Conservation (phyloP, 2,329 filamentous ascomycete genomes). For the Ceratocystis diversiconidia region DNA sequence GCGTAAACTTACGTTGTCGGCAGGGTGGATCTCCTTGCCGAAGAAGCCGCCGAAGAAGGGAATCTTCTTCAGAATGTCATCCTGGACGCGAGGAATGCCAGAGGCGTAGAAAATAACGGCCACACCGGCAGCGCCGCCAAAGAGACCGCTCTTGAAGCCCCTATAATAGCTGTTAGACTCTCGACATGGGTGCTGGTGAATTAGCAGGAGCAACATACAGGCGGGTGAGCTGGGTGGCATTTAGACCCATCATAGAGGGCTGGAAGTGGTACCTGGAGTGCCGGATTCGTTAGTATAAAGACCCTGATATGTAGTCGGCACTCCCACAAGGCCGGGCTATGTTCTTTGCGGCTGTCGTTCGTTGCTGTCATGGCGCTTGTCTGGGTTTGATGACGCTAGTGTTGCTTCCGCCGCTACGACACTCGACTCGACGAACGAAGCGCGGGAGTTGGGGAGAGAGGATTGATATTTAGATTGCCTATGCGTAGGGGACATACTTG, state of each 20-base stretch:
- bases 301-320: conserved; percentile 22
- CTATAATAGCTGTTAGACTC: conserved; percentile 25
- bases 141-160: conserved; percentile 37
- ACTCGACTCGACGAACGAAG: no score
- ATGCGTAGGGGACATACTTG: conserved; percentile 35
- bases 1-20: conserved; percentile 17
- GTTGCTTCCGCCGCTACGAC: no score
- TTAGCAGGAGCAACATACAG: conserved; percentile 34
- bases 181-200: neutral
- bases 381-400: no score
- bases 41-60: neutral
- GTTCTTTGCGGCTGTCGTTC: no score
- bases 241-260: conserved; percentile 40
- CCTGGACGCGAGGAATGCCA: conserved; percentile 45
- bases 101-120: conserved; percentile 46
- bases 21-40: conserved; percentile 17
- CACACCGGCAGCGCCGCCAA: conserved; percentile 43
- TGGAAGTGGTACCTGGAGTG: conserved; percentile 42
- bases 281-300: neutral
- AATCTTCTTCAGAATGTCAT: conserved; percentile 44
- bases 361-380: no score
- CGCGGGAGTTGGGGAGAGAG: neutral
- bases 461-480: no score
- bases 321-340: neutral
- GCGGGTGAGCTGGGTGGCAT: conserved; percentile 32